Base-by-base conservation (phyloP, 805 yeast genomes). In the Starmerella roubikii region DNA sequence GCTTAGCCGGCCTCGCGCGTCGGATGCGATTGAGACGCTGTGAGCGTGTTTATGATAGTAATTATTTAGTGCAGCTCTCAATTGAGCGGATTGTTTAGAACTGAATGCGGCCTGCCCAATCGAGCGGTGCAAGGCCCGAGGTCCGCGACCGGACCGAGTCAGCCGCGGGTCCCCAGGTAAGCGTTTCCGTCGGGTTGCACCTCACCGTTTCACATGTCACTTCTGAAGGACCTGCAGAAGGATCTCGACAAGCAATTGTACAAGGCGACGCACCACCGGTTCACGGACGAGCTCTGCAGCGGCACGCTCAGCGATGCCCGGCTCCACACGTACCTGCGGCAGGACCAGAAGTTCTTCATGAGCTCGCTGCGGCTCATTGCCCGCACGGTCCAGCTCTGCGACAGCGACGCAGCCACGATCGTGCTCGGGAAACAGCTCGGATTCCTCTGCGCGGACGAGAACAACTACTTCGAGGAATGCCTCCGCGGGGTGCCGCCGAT, bases 261-360 rank as follows among this genome's bases (percentile, higher is more conserved):
- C 9, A 9, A 15, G 12, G 41, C 45, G 3, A 25, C 38, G 2
- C 24, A 24, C 24, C 48, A 45, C 29, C 17, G 9, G 17, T 40
- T 44, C 26, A 38, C 36, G 3, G 15, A 20, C 11, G 49, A 44
- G 29, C 31, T 45, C n/a, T 36, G 37, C 33, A 19, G 23, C 20
- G 49, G 44, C 18, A 34, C 48, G 2, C 30, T 45, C 2, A 25
- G 32, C 23, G 42, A 45, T 18, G 17, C 31, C 2, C 19, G 32
- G 10, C 38, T 45, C n/a, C 31, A 13, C 19, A 35, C 34, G 3
- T 45, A 45, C 24, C 31, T 45, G 2, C 28, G 19, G 12, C 43
- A 46, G 35, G 49, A 45, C 40, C 18, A n/a, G 16, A 34, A 34
- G 37, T 45, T 45, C 35, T 44, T 45, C 30, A 20, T 36, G 26